Base-by-base conservation (phyloP, 768 basidiomycete species). In the Roridomyces roridus region DNA sequence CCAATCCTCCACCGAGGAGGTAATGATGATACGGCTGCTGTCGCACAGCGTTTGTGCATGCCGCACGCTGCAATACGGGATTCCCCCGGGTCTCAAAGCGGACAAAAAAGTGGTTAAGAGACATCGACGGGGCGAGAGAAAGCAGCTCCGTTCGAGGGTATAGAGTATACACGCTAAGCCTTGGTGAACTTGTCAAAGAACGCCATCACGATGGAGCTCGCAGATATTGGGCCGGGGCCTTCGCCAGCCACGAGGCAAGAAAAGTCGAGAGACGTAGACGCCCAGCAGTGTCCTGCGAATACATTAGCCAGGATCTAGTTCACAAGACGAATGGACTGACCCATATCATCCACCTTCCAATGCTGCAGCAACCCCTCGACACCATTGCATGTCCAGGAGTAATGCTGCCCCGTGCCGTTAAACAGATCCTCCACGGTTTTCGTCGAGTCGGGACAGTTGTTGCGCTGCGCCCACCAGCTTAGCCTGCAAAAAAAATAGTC, bases 291-390 rank as follows among this genome's bases (percentile, higher is more conserved):
- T 14, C 34, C 57, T 54, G 25, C 43, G 14, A 20, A n/a, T 11
- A 8, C 6, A 4, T n/a, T 11, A 26, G 12, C 28, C 45, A 46
- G 34, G 28, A 34, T 17, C 14, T 18, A 21, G 29, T 6, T 5
- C 5, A 46, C 15, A 31, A 46, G 14, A 25, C 5, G 2, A 2
- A 25, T n/a, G 12, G 18, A 49, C 57, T 3, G 15, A 59, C 59
- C 14, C 59, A 60, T 60, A 40, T 40, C 48, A 20, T 60, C 59
- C n/a, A 56, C 49, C 34, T 60, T 60, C 36, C 36, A 60, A 25
- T 60, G 59, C 41, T 60, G 49, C 49, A 60, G 15, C 1, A 49
- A 24, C 12, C 55, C 55, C 15, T 41, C 49, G 14, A 55, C 44
- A 0, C 49, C 55, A 8, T 35, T 20, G 35, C 54, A 56, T 23